Evolutionary conservation across 2,329 filamentous ascomycete genomes (phyloP).

Genomic region (Phialocephala subalpina): DNA sequence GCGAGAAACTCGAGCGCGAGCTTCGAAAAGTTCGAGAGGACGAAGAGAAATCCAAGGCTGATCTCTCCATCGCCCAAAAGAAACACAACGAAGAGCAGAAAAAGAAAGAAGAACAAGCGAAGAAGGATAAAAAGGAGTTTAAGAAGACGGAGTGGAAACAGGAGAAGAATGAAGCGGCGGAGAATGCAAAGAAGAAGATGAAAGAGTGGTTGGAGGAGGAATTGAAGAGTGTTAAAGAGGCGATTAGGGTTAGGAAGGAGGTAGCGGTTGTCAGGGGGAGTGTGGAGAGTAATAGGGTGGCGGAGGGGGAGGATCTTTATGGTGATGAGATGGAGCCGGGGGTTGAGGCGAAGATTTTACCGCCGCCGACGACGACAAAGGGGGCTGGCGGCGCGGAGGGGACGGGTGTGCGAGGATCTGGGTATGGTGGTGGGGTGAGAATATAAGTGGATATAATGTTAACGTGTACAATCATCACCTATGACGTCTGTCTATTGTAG

Average conservation of each 20-base stretch:
- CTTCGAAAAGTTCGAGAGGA: slow-evolving; percentile 17
- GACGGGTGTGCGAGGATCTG: neutral
- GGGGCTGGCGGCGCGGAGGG: neutral
- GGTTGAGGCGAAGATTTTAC: slow-evolving; percentile 19
- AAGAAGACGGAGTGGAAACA: slow-evolving; percentile 6
- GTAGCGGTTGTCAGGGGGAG: slow-evolving; percentile 30
- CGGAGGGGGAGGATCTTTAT: slow-evolving; percentile 33
- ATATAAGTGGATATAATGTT: slow-evolving; percentile 2
- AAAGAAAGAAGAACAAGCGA: slow-evolving; percentile 6
- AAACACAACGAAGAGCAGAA: slow-evolving; percentile 11
- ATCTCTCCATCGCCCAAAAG: too few species aligned
- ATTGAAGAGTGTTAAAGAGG: slow-evolving; percentile 26
- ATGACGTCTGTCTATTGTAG: too few species aligned
- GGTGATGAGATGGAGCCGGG: slow-evolving; percentile 27
- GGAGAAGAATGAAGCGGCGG: slow-evolving; percentile 15
- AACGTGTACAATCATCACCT: neutral
- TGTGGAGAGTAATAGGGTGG: slow-evolving; percentile 28
- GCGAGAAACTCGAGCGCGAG: slow-evolving; percentile 26
- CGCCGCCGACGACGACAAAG: neutral
- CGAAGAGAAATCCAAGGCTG: neutral
- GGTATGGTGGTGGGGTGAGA: neutral
- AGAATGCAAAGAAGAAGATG: slow-evolving; percentile 24
- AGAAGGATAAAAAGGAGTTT: slow-evolving; percentile 8
- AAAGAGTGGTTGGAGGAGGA: slow-evolving; percentile 27
- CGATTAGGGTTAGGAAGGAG: slow-evolving; percentile 30